Evolutionary conservation across 129 eudicot genomes (phyloP), one percentile per base, ranked within the genome.

Genomic region (Cynara cardunculus): DNA sequence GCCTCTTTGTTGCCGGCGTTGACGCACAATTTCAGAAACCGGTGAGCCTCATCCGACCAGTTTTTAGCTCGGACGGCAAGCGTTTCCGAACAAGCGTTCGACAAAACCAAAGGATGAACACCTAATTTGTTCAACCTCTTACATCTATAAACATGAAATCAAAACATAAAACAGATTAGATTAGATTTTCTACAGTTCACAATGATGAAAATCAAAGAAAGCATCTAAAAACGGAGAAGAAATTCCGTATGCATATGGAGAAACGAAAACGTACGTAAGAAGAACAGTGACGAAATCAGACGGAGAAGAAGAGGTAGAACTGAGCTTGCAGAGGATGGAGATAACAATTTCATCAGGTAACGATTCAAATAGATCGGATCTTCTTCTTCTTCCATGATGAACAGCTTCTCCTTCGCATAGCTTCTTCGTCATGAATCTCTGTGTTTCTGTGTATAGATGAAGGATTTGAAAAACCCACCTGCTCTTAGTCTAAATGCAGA

Each of bases 271-370:
- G 62, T 87, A 87, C 89, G 81, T 72, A 10, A 80, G 8, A 25
- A 83, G 85, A 53, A 72, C 70, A 59, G 39, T 34, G 49, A 80
- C 7, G 78, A 87, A 87, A 65, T 87, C 89, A 1, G 85, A 46
- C 27, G 89, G 85, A 46, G 75, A 76, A 67, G 73, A 37, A 1
- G 85, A 78, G 19, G 89, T 74, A 4, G 83, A 80, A 46, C 77
- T 68, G 71, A 87, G 87, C 19, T 87, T 87, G 46, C 72, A 49
- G 16, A 87, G 65, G 41, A 87, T 80, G 5, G 46, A 35, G 21
- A 76, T 10, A n/a, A 87, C 77, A 24, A 87, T 68, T 46, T 87
- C 87, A 68, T 87, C 89, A 5, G 89, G 89, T 41, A 87, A 80
- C 11, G 71, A 49, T 49, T 74, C 85, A 71, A 85, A 85, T 5